Conservation (phyloP, 108 stramenopile genomes). For the Licmophora abbreviata region DNA sequence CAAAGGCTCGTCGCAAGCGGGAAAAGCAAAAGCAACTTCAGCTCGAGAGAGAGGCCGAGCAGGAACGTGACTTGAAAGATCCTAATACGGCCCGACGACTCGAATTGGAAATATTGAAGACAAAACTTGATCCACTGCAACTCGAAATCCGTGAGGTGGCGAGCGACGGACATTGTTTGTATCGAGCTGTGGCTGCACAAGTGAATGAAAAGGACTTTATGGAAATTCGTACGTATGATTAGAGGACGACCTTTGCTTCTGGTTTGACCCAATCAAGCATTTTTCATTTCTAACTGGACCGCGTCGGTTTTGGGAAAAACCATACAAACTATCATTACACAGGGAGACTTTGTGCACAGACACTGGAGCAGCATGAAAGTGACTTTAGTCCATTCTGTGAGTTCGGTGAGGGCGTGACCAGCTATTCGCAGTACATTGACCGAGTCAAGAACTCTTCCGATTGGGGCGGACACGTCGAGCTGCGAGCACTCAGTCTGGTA, state of each 20-base stretch:
- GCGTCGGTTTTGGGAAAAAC: neutral
- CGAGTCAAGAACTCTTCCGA: constrained; percentile 74
- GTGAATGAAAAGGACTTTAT: constrained; percentile 22
- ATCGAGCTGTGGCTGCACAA: constrained; percentile 87
- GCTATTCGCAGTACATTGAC: constrained; percentile 78
- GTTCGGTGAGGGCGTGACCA: constrained; percentile 35
- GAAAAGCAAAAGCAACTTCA: constrained; percentile 56
- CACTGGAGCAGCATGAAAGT: constrained; percentile 39
- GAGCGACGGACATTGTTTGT: constrained; percentile 95
- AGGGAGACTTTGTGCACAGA: constrained; percentile 58
- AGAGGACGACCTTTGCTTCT: too few species aligned
- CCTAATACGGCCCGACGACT: constrained; percentile 56
- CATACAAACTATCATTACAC: neutral
- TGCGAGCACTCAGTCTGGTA: constrained; percentile 75
- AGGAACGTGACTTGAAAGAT: constrained; percentile 36
- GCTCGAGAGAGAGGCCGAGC: constrained; percentile 30
- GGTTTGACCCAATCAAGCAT: too few species aligned
- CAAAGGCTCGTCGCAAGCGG: constrained; percentile 52
- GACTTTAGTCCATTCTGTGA: constrained; percentile 92
- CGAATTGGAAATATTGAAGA: constrained; percentile 50
- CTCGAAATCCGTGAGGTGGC: constrained; percentile 72
- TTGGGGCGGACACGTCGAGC: constrained; percentile 97
- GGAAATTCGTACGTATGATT: constrained; percentile 42
- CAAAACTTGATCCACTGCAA: constrained; percentile 32
- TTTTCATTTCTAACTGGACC: too few species aligned